phyloP scores from a whole-genome alignment of 805 yeast genomes.

The Dipodascus albidus region DNA sequence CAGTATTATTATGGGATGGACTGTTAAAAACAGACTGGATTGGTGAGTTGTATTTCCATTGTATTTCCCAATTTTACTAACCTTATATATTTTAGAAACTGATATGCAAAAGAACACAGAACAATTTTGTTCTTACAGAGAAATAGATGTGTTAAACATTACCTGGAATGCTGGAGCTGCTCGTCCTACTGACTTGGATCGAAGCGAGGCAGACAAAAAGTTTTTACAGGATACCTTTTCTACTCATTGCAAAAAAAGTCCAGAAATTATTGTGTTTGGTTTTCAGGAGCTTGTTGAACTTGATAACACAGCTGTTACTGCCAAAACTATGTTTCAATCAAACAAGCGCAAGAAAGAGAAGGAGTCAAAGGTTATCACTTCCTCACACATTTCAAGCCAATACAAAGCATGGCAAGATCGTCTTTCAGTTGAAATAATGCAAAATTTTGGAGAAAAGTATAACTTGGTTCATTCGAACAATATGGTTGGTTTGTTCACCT shows the following conservation, averaged over 20 bases:
- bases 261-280: slow-evolving; percentile 74
- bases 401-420: slow-evolving; percentile 25
- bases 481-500: slow-evolving; percentile 70
- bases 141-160: slow-evolving; percentile 22
- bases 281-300: slow-evolving; percentile 84
- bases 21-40: slow-evolving; percentile 23
- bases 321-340: slow-evolving; percentile 38
- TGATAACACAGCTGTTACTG: slow-evolving; percentile 73
- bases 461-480: slow-evolving; percentile 62
- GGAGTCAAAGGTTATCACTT: slow-evolving; percentile 32
- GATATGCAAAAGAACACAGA: slow-evolving; percentile 19
- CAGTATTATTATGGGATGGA: slow-evolving; percentile 26
- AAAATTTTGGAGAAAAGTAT: slow-evolving; percentile 30
- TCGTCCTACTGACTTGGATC: slow-evolving; percentile 22
- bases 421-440: slow-evolving; percentile 16
- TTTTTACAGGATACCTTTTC: slow-evolving; percentile 12
- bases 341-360: slow-evolving; percentile 34
- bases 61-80: not conserved
- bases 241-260: slow-evolving; percentile 23
- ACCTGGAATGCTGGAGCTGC: slow-evolving; percentile 34
- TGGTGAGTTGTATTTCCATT: slow-evolving; percentile 8
- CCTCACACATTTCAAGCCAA: slow-evolving; percentile 19
- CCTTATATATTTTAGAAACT: slow-evolving; percentile 9
- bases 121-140: slow-evolving; percentile 19
- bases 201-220: slow-evolving; percentile 10